Conservation (phyloP, 306 rosid species). For the Cyamopsis tetragonoloba region DNA sequence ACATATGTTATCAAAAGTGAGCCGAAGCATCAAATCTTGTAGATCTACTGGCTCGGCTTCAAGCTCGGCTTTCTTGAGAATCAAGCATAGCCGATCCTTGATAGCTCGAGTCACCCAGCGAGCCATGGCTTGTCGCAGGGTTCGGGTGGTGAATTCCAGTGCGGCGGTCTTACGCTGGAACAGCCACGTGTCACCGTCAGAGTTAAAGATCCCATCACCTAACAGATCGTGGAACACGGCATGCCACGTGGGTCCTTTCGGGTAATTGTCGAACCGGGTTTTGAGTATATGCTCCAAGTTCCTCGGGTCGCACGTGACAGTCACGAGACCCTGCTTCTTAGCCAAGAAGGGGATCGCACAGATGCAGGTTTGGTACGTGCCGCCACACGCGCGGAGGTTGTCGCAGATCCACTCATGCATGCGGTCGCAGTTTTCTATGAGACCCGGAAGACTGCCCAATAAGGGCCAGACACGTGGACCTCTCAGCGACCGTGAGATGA, state of each 20-base stretch:
- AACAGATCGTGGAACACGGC: constrained; percentile 85
- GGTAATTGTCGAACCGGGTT: constrained; percentile 84
- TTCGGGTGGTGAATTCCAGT: constrained; percentile 82
- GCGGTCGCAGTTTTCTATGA: constrained; percentile 76
- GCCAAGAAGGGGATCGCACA: constrained; percentile 88
- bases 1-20: constrained; percentile 85
- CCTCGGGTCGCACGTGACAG: constrained; percentile 93
- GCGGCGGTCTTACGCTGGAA: constrained; percentile 92
- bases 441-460: constrained; percentile 82
- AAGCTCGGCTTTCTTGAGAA: constrained; percentile 47
- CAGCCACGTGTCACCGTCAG: constrained; percentile 95
- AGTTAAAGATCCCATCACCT: constrained; percentile 85
- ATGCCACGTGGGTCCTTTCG: constrained; percentile 94
- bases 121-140: constrained; percentile 92
- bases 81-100: constrained; percentile 61
- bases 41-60: constrained; percentile 53
- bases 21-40: constrained; percentile 74
- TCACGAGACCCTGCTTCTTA: constrained; percentile 87
- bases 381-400: constrained; percentile 86
- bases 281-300: constrained; percentile 84
- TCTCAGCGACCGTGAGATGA: constrained; percentile 77
- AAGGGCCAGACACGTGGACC: constrained; percentile 95
- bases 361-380: constrained; percentile 99
- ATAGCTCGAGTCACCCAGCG: constrained; percentile 92
- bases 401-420: constrained; percentile 95